Base-by-base conservation (phyloP, 2,329 filamentous ascomycete genomes). In the Colletotrichum lentis region DNA sequence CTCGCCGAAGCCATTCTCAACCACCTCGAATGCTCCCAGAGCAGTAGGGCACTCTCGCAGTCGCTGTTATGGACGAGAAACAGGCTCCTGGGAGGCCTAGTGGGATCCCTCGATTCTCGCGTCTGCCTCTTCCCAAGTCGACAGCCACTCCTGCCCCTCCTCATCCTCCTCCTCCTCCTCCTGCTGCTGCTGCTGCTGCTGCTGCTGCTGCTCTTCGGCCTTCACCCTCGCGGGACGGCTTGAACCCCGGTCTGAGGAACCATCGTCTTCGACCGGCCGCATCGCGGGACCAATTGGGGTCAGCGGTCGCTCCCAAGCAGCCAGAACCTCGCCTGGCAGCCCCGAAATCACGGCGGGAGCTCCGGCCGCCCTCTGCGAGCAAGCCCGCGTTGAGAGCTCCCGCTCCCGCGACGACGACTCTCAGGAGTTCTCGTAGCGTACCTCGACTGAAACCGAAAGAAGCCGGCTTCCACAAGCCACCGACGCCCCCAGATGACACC, bases 261-360 rank as follows among this genome's bases (percentile, higher is more conserved):
- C 78, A 31, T 74, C 79, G n/a, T 61, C 78, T 53, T 82, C 83
- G 3, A 79, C 67, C 80, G 77, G 68, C 74, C 82, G 43, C 76
- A 12, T 71, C 71, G 1, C 70, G 72, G 41, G 72, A 74, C 53
- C 71, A 75, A 10, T 58, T 76, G 16, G 64, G 11, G 55, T 61
- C 60, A n/a, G 49, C 43, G 43, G 71, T 60, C 18, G 27, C 67
- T 35, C 60, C 70, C 3, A 53, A 69, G 57, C 61, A 55, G 27
- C 52, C 67, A 7, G 67, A 44, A 27, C 31, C 39, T 24, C 52
- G 50, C 11, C 27, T 69, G 43, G 43, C 70, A 7, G 18, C 56
- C 24, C 39, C 64, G 2, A 68, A 46, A 43, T 18, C 72, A 14
- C 72, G 35, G n/a, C 27, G 62, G 18, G 69, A 69, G 22, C 39